Base-by-base conservation (phyloP, 139 green algal genomes). In the Chlorella sp. region DNA sequence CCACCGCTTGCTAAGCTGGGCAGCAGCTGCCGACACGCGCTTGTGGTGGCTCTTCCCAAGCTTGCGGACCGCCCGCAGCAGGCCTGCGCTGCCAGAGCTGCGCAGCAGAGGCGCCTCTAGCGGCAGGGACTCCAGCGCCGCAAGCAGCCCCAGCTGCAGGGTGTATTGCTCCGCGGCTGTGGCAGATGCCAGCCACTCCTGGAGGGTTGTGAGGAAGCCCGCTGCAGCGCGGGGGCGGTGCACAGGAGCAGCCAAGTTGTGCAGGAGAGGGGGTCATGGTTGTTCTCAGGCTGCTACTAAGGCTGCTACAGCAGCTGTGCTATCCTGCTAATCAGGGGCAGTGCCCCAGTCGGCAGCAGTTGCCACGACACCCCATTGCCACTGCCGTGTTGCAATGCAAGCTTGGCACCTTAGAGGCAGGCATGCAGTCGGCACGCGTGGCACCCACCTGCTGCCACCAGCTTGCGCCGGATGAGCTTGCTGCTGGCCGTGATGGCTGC, bases 201-300 rank as follows among this genome's bases (percentile, higher is more conserved):
- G 68, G 5, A 85, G 47, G 21, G 28, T 47, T 0, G 67, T 44
- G 32, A 85, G 51, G 68, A 85, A 85, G 80, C 80, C 68, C 23
- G 65, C 67, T 82, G 76, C 76, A n/a, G n/a, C n/a, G n/a, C n/a
- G n/a, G n/a, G n/a, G n/a, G n/a, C n/a, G n/a, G n/a, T n/a, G n/a
- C n/a, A 60, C 2, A 21, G 9, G 3, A 23, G 51, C 12, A 15
- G 9, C 2, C 11, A 18, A 3, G 12, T 20, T 60, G 51, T 18
- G 51, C 51, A 21, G 51, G 11, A 60, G 51, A 21, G 51, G 51
- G 18, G 7, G 4, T n/a, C n/a, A n/a, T n/a, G n/a, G n/a, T n/a
- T n/a, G n/a, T n/a, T n/a, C n/a, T n/a, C n/a, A n/a, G n/a, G n/a
- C n/a, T n/a, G n/a, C n/a, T n/a, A n/a, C n/a, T n/a, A n/a, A n/a